Conservation (phyloP, 306 rosid genomes). For the Trichosanthes truncata region DNA sequence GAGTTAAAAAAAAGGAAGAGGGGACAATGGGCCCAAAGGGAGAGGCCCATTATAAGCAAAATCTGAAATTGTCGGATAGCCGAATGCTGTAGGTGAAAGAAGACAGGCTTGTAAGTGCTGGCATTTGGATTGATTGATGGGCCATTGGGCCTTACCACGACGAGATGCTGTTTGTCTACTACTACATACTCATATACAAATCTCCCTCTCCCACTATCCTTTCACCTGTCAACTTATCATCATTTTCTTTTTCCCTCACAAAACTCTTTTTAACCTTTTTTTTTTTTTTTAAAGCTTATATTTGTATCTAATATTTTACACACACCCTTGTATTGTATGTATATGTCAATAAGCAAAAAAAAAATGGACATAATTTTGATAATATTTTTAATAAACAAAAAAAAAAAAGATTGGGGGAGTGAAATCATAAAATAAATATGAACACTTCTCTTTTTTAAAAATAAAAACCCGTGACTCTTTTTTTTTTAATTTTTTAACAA, state of each 20-base stretch:
- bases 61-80: background rate
- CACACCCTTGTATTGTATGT: too few species aligned
- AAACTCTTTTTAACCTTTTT: too few species aligned
- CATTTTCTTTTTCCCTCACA: background rate
- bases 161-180: background rate
- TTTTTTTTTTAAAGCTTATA: too few species aligned
- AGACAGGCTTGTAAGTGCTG: slow-evolving; percentile 7
- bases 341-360: too few species aligned
- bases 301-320: too few species aligned
- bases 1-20: background rate
- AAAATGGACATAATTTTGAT: too few species aligned
- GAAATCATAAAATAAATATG: too few species aligned
- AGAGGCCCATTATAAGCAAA: background rate
- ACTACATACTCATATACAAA: background rate
- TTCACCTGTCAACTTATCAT: background rate
- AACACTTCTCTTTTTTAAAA: too few species aligned
- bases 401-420: too few species aligned
- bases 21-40: background rate
- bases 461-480: too few species aligned
- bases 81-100: background rate
- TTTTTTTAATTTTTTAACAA: too few species aligned
- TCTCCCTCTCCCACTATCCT: background rate
- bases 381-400: too few species aligned
- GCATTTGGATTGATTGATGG: slow-evolving; percentile 9
- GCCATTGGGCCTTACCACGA: background rate